Evolutionary conservation across 805 yeast species (phyloP).

Genomic region (Saccharomyces mikatae): DNA sequence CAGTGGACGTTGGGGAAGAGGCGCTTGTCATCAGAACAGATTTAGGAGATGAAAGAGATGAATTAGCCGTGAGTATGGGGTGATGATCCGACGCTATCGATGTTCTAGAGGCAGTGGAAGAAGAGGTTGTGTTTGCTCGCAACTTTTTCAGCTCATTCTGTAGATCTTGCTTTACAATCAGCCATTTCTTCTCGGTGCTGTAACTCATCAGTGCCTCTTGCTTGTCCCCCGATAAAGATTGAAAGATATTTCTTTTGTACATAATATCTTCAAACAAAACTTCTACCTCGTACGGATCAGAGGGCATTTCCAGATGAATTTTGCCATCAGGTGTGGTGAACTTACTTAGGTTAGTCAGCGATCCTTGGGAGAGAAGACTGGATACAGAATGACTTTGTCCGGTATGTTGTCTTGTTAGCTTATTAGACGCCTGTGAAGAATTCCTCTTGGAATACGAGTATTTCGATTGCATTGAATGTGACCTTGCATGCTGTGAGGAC

Average conservation of each 20-base stretch:
- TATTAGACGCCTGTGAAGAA: background rate
- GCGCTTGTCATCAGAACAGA: background rate
- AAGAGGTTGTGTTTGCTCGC: slow-evolving; percentile 21
- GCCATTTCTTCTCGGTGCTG: slow-evolving; percentile 78
- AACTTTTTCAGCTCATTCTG: slow-evolving; percentile 62
- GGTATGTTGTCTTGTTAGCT: slow-evolving; percentile 22
- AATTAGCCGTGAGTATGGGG: background rate
- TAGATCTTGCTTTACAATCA: slow-evolving; percentile 80
- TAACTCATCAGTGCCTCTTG: slow-evolving; percentile 69
- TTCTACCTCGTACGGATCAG: slow-evolving; percentile 58
- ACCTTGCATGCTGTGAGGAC: slow-evolving; percentile 11
- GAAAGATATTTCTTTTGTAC: slow-evolving; percentile 70
- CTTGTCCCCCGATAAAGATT: slow-evolving; percentile 59
- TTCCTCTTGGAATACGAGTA: slow-evolving; percentile 15
- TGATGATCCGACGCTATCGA: background rate
- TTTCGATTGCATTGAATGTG: slow-evolving; percentile 19
- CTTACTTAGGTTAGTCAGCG: slow-evolving; percentile 20
- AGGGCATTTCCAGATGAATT: slow-evolving; percentile 53
- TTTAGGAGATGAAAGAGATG: background rate
- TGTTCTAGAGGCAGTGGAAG: background rate
- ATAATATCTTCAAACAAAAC: slow-evolving; percentile 69
- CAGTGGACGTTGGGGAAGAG: background rate
- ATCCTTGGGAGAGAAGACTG: slow-evolving; percentile 24
- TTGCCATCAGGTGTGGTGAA: slow-evolving; percentile 28
- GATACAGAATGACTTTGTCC: slow-evolving; percentile 18